Evolutionary conservation across 306 rosid genomes (phyloP).

Genomic region (Acacia crassicarpa): DNA sequence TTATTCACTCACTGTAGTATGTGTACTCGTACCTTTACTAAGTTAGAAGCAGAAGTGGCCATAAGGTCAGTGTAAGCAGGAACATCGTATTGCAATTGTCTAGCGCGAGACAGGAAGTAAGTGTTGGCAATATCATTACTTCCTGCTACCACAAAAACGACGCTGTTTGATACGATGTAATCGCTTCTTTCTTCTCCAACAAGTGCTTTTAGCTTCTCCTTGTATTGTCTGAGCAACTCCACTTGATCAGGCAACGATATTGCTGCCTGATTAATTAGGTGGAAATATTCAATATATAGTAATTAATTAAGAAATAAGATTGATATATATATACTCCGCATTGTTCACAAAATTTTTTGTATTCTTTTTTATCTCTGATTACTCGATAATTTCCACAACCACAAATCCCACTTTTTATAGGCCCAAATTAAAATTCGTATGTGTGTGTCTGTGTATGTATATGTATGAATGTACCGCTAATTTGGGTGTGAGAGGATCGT

Average conservation of each 20-base stretch:
- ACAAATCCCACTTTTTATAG: too few relatives aligned
- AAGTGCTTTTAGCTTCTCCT: conserved; percentile 33
- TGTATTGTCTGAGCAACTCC: conserved; percentile 55
- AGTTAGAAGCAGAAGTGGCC: conserved; percentile 42
- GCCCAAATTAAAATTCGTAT: too few relatives aligned
- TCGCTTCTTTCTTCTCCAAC: conserved; percentile 53
- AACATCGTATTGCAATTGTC: conserved; percentile 48
- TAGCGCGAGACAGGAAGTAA: conserved; percentile 37
- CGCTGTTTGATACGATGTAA: conserved; percentile 50
- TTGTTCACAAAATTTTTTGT: too few relatives aligned
- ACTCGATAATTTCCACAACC: too few relatives aligned
- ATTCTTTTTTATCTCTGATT: too few relatives aligned
- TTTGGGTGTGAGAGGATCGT: conserved; percentile 63
- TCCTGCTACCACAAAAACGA: conserved; percentile 58
- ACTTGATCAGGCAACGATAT: neutral
- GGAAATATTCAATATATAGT: neutral
- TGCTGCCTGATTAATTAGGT: conserved; percentile 32
- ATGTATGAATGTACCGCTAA: conserved; percentile 33
- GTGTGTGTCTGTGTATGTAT: neutral
- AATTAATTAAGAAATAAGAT: neutral
- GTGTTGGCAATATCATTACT: conserved; percentile 77
- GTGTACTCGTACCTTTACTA: conserved; percentile 3
- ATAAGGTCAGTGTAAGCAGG: conserved; percentile 59
- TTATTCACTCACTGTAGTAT: neutral
- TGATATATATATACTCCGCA: neutral